These are phyloP conservation scores for Gossypium australe DNA, from an alignment of 345 rosid species.

Conservation along the genomic window DNA sequence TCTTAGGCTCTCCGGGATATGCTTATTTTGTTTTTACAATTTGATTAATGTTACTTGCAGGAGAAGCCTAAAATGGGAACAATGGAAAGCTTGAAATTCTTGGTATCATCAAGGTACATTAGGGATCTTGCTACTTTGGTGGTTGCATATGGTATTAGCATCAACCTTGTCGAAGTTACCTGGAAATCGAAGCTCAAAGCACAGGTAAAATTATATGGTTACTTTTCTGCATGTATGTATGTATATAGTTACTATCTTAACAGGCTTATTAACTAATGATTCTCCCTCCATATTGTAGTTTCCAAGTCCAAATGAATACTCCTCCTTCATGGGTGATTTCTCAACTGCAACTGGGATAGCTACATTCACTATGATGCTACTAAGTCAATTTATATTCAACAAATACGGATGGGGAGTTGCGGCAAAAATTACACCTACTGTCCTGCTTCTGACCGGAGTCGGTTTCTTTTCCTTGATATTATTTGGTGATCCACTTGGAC, in stretches of 20 bases:
- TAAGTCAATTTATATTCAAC: conserved; percentile 72
- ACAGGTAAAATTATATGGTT: conserved; percentile 48
- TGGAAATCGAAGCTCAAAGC: conserved; percentile 99
- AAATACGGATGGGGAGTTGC: conserved; percentile 97
- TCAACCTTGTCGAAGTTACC: conserved; percentile 94
- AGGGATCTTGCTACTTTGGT: conserved; percentile 94
- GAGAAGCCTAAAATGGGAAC: conserved; percentile 86
- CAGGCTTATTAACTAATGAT: neutral
- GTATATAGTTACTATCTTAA: neutral
- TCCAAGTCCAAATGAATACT: conserved; percentile 94
- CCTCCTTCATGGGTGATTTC: conserved; percentile 98
- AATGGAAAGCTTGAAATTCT: conserved; percentile 94
- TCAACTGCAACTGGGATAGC: conserved; percentile 86
- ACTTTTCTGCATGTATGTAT: too few relatives aligned
- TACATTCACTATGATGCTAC: conserved; percentile 90
- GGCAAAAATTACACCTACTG: conserved; percentile 85
- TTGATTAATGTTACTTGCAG: conserved; percentile 29
- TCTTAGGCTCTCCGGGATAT: conserved; percentile 1
- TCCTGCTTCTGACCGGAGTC: conserved; percentile 77
- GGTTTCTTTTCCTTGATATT: conserved; percentile 84
- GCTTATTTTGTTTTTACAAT: neutral
- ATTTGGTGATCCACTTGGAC: conserved; percentile 68
- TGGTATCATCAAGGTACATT: conserved; percentile 80
- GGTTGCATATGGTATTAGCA: conserved; percentile 96
- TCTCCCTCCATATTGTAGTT: conserved; percentile 38